Evolutionary conservation across 1,284 basidiomycete genomes (phyloP).

Genomic region (Rhodofomes roseus): DNA sequence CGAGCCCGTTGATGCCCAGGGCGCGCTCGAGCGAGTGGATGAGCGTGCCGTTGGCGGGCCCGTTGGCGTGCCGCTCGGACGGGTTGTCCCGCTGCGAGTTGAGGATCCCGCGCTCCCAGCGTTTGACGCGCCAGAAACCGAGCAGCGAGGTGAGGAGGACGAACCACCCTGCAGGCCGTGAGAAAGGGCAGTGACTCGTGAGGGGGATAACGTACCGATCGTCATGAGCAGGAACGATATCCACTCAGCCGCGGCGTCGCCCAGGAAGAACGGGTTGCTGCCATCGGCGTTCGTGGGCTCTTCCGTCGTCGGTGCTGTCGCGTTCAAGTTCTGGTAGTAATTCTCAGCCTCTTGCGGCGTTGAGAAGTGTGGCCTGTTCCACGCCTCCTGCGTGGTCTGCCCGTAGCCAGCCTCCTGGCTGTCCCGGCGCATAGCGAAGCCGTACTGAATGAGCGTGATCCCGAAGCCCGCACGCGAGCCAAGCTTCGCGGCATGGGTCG

Average conservation of each 20-base stretch:
- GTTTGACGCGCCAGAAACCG: slow-evolving; percentile 90
- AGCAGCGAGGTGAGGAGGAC: slow-evolving; percentile 84
- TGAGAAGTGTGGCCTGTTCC: slow-evolving; percentile 33
- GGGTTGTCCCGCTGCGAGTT: slow-evolving; percentile 27
- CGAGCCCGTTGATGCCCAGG: slow-evolving; percentile 43
- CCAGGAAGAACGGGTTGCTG: slow-evolving; percentile 16
- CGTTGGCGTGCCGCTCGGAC: slow-evolving; percentile 23
- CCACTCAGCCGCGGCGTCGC: slow-evolving; percentile 76
- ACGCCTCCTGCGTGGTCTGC: slow-evolving; percentile 22
- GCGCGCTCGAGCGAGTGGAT: slow-evolving; percentile 38
- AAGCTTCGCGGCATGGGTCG: slow-evolving; percentile 93
- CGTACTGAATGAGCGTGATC: slow-evolving; percentile 93
- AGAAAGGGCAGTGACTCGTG: neutral
- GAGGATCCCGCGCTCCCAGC: slow-evolving; percentile 77
- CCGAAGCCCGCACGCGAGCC: slow-evolving; percentile 95
- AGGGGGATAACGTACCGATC: slow-evolving; percentile 48
- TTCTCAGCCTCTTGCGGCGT: slow-evolving; percentile 49
- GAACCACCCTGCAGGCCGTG: slow-evolving; percentile 71
- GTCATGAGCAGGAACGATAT: slow-evolving; percentile 94
- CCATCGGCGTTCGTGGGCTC: slow-evolving; percentile 7
- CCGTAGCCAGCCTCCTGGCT: slow-evolving; percentile 27
- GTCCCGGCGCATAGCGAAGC: slow-evolving; percentile 72
- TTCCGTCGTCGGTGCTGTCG: slow-evolving; percentile 17
- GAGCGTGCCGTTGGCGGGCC: slow-evolving; percentile 18
- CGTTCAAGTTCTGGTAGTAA: slow-evolving; percentile 36